phyloP scores from a whole-genome alignment of 371 early-diverging fungal genomes.

The Blakeslea trispora region DNA sequence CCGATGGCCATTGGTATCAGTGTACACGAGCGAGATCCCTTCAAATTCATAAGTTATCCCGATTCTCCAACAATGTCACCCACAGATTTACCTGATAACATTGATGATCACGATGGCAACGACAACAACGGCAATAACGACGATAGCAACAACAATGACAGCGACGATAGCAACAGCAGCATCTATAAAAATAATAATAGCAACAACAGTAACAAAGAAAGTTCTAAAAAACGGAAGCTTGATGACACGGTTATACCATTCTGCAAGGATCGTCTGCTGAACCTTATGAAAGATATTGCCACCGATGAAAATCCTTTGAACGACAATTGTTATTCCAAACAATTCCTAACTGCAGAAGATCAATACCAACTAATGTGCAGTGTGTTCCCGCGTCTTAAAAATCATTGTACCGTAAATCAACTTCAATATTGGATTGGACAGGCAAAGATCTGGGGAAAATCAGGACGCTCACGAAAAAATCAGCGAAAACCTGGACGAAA shows the following conservation, averaged over 20 bases:
- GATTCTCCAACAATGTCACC: constrained; percentile 20
- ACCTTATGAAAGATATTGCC: constrained; percentile 23
- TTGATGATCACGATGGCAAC: constrained; percentile 5
- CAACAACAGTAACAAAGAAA: constrained; percentile 5
- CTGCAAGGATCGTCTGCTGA: constrained; percentile 14
- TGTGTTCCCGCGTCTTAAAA: constrained; percentile 21
- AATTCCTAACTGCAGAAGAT: constrained; percentile 22
- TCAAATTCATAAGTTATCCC: constrained; percentile 24
- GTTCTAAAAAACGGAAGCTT: constrained; percentile 14
- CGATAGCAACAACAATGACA: not conserved
- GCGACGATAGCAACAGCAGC: not conserved
- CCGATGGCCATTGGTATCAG: constrained; percentile 26
- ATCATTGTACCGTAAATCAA: constrained; percentile 20
- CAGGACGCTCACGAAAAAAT: constrained; percentile 13
- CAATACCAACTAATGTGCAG: constrained; percentile 19
- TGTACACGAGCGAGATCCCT: constrained; percentile 22
- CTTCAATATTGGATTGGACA: constrained; percentile 27
- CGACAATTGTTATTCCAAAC: constrained; percentile 17
- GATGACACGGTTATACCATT: constrained; percentile 18
- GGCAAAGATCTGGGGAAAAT: constrained; percentile 23
- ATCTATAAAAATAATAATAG: constrained; percentile 7
- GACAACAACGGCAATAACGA: constrained; percentile 5
- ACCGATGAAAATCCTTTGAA: constrained; percentile 22
- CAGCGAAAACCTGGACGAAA: constrained; percentile 16
- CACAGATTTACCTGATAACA: constrained; percentile 13